Conservation (phyloP, 768 basidiomycete genomes). For the Mycena galopus region DNA sequence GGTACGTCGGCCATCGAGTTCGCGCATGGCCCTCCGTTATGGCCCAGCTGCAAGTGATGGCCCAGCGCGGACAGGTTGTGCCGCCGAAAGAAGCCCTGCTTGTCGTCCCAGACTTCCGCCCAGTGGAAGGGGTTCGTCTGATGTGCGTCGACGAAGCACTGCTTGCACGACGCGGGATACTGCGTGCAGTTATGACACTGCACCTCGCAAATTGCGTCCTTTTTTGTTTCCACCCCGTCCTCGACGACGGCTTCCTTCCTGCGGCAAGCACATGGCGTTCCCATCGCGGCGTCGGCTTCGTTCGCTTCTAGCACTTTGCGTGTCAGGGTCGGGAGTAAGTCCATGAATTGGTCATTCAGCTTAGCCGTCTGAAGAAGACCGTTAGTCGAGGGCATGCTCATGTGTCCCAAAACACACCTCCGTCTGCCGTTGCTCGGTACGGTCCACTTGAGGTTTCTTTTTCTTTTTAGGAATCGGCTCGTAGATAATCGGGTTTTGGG, state of each 20-base stretch:
- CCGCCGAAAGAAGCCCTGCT: neutral
- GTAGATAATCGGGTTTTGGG: too few relatives aligned
- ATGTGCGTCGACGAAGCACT: neutral
- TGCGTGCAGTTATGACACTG: constrained; percentile 2
- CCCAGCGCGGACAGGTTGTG: neutral
- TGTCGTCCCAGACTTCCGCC: constrained; percentile 15
- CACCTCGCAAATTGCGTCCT: neutral
- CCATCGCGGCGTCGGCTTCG: neutral
- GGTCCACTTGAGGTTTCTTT: neutral
- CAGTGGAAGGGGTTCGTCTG: constrained; percentile 21
- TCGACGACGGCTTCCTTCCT: neutral
- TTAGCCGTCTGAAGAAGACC: neutral
- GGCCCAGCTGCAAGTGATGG: neutral
- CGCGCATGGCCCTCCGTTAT: neutral
- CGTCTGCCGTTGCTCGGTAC: neutral
- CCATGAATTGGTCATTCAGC: neutral
- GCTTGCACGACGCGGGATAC: neutral
- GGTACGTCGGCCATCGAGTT: neutral
- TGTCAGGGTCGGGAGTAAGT: neutral
- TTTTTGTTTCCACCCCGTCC: neutral
- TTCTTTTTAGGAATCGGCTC: neutral
- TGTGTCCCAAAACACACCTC: neutral
- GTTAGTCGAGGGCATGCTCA: neutral
- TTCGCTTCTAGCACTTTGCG: neutral
- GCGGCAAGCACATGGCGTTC: neutral